Conservation (phyloP, 495 filamentous ascomycete genomes). For the Parathielavia appendiculata region DNA sequence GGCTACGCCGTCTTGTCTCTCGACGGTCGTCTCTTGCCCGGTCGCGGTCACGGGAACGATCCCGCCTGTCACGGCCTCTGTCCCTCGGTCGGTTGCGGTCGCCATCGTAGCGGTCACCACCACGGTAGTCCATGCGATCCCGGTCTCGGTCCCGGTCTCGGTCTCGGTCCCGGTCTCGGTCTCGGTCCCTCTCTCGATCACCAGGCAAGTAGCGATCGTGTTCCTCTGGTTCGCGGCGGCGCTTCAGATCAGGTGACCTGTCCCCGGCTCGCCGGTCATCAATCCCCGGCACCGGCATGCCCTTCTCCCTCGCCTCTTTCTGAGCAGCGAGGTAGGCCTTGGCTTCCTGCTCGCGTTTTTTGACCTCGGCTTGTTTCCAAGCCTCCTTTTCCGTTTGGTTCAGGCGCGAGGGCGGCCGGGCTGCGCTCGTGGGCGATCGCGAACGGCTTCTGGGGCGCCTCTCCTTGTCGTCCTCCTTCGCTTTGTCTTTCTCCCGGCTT, state of each 20-base stretch:
- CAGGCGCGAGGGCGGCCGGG: conserved; percentile 29
- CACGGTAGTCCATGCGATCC: conserved; percentile 30
- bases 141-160: conserved; percentile 25
- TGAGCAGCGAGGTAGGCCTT: conserved; percentile 52
- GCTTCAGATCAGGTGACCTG: conserved; percentile 44
- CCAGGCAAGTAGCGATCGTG: conserved; percentile 42
- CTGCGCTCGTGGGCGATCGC: conserved; percentile 29
- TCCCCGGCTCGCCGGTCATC: conserved; percentile 42
- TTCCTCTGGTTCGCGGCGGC: conserved; percentile 38
- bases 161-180: conserved; percentile 39
- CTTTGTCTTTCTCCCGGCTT: conserved; percentile 18
- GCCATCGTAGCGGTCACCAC: conserved; percentile 17
- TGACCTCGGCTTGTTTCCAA: conserved; percentile 51
- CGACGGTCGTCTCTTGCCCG: conserved; percentile 18
- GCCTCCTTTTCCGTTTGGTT: conserved; percentile 36
- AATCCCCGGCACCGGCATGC: conserved; percentile 43
- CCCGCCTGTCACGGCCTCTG: conserved; percentile 19
- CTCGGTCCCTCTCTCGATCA: conserved; percentile 30
- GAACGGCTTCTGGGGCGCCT: conserved; percentile 37
- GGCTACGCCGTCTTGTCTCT: conserved; percentile 19
- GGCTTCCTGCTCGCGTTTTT: conserved; percentile 54
- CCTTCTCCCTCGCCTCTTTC: conserved; percentile 48
- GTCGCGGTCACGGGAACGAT: conserved; percentile 8
- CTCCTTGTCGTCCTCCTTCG: conserved; percentile 17
- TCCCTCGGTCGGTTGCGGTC: conserved; percentile 19